phyloP scores from a whole-genome alignment of 169 alveolate species.

The Plasmodium reichenowi region DNA sequence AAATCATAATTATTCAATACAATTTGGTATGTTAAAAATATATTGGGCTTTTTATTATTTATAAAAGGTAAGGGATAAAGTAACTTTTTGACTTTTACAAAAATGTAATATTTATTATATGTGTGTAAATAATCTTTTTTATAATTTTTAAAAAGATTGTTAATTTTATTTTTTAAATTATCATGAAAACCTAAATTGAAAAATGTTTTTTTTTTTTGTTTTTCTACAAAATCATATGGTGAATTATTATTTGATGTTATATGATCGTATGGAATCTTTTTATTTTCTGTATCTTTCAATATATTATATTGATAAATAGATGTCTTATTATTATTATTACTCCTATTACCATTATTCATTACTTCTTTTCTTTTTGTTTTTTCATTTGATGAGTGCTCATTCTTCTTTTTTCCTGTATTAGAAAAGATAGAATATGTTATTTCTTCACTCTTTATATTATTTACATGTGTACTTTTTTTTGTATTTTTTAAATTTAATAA shows the following conservation, averaged over 20 bases:
- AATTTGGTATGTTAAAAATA: slow-evolving; percentile 33
- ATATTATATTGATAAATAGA: not conserved
- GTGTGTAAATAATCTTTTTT: not conserved
- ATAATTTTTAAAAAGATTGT: not conserved
- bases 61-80: slow-evolving; percentile 18
- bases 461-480: too few relatives aligned
- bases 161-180: not conserved
- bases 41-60: slow-evolving; percentile 21
- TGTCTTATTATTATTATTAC: not conserved
- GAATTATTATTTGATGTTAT: not conserved
- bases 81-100: slow-evolving; percentile 35
- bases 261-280: not conserved
- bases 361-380: not conserved
- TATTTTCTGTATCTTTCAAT: not conserved
- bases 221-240: not conserved
- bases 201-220: not conserved
- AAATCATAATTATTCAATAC: slow-evolving; percentile 50
- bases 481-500: too few relatives aligned
- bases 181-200: too few relatives aligned
- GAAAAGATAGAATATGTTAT: too few relatives aligned
- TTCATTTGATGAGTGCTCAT: too few relatives aligned
- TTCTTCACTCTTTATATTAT: too few relatives aligned
- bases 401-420: too few relatives aligned
- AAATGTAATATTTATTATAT: slow-evolving; percentile 23
- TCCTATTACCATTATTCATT: not conserved